These are phyloP conservation scores for Fusarium guadeloupense DNA, from an alignment of 2,329 filamentous ascomycete species.

Conservation along the genomic window DNA sequence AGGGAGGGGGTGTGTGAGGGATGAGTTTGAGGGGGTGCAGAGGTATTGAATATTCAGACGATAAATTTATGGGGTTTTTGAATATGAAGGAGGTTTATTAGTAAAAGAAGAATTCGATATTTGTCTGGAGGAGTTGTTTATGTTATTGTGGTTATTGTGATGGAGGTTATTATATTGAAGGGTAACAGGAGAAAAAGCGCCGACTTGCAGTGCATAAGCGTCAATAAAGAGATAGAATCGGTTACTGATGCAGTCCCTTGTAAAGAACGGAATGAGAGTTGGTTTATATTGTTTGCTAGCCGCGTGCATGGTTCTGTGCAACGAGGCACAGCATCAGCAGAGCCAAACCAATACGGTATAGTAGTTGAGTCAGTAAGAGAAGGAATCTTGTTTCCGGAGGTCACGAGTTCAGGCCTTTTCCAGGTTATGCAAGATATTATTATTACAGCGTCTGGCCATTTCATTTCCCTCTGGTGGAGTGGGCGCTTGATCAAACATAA, in stretches of 20 bases:
- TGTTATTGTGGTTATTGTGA: slow-evolving; percentile 3
- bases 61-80: slow-evolving; percentile 26
- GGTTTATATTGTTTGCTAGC: slow-evolving; percentile 16
- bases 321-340: slow-evolving; percentile 7
- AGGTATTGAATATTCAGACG: slow-evolving; percentile 35
- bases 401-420: neutral
- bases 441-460: slow-evolving; percentile 7
- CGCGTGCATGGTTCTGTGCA: slow-evolving; percentile 16
- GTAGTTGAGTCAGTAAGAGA: neutral
- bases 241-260: slow-evolving; percentile 10
- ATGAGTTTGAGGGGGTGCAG: slow-evolving; percentile 25
- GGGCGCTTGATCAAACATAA: slow-evolving; percentile 35
- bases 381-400: neutral
- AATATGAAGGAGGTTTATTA: slow-evolving; percentile 15
- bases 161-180: slow-evolving; percentile 15
- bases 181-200: neutral
- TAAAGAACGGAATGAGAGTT: neutral
- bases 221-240: neutral
- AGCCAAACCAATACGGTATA: neutral
- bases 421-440: neutral
- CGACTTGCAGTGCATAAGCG: neutral
- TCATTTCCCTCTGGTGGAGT: slow-evolving; percentile 15
- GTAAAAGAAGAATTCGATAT: slow-evolving; percentile 13
- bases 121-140: slow-evolving; percentile 10
- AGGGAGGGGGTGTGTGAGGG: slow-evolving; percentile 28